Conservation (phyloP, 768 basidiomycete species). For the Nidularia sp. region DNA sequence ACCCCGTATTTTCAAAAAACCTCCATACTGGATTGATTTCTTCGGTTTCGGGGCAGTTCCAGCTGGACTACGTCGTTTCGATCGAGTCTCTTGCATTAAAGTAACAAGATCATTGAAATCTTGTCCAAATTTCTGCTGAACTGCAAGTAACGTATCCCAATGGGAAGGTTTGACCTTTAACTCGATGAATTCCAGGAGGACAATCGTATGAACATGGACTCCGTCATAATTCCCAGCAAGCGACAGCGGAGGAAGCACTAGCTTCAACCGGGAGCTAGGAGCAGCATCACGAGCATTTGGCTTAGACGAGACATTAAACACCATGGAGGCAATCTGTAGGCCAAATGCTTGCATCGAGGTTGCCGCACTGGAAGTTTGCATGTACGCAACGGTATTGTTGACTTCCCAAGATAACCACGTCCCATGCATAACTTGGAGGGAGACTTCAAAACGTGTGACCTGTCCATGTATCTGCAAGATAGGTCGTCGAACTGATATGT, state of each 20-base stretch:
- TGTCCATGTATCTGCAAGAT: slow-evolving; percentile 49
- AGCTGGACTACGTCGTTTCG: slow-evolving; percentile 10
- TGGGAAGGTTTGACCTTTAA: slow-evolving; percentile 76
- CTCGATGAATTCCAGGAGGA: slow-evolving; percentile 64
- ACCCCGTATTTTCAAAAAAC: slow-evolving; percentile 67
- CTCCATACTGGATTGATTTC: slow-evolving; percentile 33
- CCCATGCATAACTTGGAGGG: slow-evolving; percentile 82
- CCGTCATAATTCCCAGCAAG: slow-evolving; percentile 56
- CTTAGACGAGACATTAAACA: slow-evolving; percentile 53
- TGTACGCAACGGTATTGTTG: slow-evolving; percentile 42
- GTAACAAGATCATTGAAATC: slow-evolving; percentile 80
- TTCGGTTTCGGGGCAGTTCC: neutral
- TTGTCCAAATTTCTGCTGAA: slow-evolving; percentile 87
- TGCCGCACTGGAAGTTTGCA: slow-evolving; percentile 33
- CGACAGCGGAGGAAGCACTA: slow-evolving; percentile 64
- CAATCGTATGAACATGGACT: slow-evolving; percentile 44
- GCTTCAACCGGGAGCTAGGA: slow-evolving; percentile 48
- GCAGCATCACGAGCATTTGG: slow-evolving; percentile 28
- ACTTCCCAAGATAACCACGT: slow-evolving; percentile 82
- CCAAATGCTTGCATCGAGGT: slow-evolving; percentile 49
- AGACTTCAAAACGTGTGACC: slow-evolving; percentile 48
- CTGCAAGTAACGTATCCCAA: slow-evolving; percentile 77
- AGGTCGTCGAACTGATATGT: slow-evolving; percentile 16
- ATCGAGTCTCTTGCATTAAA: slow-evolving; percentile 59
- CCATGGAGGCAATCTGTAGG: slow-evolving; percentile 57